Conservation (phyloP, 2,329 filamentous ascomycete genomes). For the Falciphora oryzae region DNA sequence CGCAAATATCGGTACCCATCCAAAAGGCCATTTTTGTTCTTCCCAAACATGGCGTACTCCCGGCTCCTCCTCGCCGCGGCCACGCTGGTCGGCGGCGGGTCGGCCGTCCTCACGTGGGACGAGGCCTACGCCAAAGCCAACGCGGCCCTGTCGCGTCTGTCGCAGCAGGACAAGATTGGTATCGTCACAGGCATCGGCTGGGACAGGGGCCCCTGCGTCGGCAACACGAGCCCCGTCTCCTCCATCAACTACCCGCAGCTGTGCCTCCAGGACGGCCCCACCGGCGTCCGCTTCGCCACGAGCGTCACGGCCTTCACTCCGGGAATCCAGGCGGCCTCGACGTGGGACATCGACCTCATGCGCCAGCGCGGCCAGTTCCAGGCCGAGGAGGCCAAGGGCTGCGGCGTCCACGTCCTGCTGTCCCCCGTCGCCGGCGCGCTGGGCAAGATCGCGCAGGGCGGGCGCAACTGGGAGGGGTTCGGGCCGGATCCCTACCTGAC, state of each 20-base stretch:
- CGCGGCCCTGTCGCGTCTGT: constrained; percentile 61
- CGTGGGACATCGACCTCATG: constrained; percentile 74
- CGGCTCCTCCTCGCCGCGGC: not conserved
- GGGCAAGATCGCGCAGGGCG: constrained; percentile 66
- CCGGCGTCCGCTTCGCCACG: constrained; percentile 67
- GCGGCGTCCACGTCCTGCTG: constrained; percentile 16
- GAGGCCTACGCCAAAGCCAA: constrained; percentile 66
- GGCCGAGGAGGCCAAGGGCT: constrained; percentile 62
- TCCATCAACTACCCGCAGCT: constrained; percentile 62
- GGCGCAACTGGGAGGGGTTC: constrained; percentile 81
- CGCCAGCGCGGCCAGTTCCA: constrained; percentile 62
- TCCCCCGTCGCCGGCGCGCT: constrained; percentile 68
- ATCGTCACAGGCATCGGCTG: constrained; percentile 74
- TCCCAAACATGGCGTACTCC: not conserved
- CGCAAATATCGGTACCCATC: not conserved
- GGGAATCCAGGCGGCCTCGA: constrained; percentile 71
- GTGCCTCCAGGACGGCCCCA: constrained; percentile 75
- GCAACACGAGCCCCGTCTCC: constrained; percentile 51
- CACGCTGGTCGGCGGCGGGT: not conserved
- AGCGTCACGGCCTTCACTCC: constrained; percentile 73
- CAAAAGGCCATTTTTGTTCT: not conserved
- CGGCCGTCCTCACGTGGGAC: constrained; percentile 42
- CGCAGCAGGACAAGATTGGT: constrained; percentile 69
- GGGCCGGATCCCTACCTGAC: constrained; percentile 70
- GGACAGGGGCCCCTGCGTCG: constrained; percentile 64